Percentiles rank a stretch among this genome's conserved stretches.
These are phyloP conservation scores for Sporothrix humicola DNA, from an alignment of 2,329 filamentous ascomycete genomes.

Conservation along the genomic window DNA sequence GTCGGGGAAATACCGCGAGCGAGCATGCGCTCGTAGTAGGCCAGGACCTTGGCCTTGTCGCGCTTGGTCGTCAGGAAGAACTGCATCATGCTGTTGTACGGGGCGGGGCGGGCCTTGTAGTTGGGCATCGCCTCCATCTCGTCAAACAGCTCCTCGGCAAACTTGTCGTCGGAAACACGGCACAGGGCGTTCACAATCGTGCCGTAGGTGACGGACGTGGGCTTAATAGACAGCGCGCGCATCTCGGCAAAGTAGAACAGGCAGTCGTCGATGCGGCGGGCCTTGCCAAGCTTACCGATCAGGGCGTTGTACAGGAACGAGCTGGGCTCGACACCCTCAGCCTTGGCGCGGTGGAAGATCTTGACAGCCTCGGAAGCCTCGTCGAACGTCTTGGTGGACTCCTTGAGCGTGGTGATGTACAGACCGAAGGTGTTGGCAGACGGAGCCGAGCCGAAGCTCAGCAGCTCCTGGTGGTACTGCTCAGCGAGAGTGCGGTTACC, in stretches of 20 bases:
- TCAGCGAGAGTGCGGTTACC: constrained; percentile 81
- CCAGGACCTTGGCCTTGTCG: constrained; percentile 89
- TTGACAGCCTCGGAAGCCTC: constrained; percentile 96
- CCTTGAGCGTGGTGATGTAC: constrained; percentile 99
- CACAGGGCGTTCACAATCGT: constrained; percentile 98
- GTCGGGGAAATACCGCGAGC: constrained; percentile 85
- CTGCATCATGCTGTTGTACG: constrained; percentile 99
- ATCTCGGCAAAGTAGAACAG: constrained; percentile 98
- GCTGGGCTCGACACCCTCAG: constrained; percentile 92
- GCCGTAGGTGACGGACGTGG: constrained; percentile 96
- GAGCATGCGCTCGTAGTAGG: constrained; percentile 95
- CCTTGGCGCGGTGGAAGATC: constrained; percentile 92
- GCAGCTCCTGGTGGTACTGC: constrained; percentile 87
- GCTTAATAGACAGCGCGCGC: constrained; percentile 88
- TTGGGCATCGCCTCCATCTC: constrained; percentile 99
- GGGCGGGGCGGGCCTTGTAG: constrained; percentile 95
- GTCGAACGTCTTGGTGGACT: constrained; percentile 96
- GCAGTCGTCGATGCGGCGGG: constrained; percentile 95
- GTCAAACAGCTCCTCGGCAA: constrained; percentile 96
- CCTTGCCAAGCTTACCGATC: constrained; percentile 97
- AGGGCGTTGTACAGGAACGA: constrained; percentile 98
- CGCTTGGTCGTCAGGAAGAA: constrained; percentile 98
- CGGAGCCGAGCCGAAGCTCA: constrained; percentile 87
- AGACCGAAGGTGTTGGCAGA: constrained; percentile 97
- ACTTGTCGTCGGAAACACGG: constrained; percentile 96